Evolutionary conservation across 2,329 filamentous ascomycete genomes (phyloP), one percentile per base, ranked within the genome.

Genomic region (Pseudodiploospora longispora): DNA sequence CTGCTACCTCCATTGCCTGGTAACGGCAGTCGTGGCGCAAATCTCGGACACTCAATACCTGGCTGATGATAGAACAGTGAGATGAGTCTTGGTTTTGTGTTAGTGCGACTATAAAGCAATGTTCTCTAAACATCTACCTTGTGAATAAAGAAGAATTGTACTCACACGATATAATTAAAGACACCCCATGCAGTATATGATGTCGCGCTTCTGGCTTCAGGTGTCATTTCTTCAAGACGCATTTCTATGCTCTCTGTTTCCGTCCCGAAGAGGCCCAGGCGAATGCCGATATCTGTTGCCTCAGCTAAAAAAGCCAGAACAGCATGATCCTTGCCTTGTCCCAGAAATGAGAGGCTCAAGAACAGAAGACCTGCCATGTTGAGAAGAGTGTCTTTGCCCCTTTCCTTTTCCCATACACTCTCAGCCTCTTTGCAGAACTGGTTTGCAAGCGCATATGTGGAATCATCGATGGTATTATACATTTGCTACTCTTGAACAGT

Each of bases 81-180:
- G 37, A 42, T 42, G 4, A 38, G 30, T 6, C 28, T 40, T n/a
- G 4, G 12, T 12, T 9, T 12, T 34, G 12, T 34, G 32, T 34
- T 9, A 34, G 32, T 9, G 19, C 19, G 19, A 19, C 19, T 19
- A 19, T 19, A 19, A 19, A 19, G 19, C 12, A 12, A 34, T 12
- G 32, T 12, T 12, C 32, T 34, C 32, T 9, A 34, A 9, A 9
- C 8, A 12, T 19, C 19, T 19, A 19, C 19, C 19, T 19, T 19
- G 19, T 19, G 19, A 19, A 19, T 19, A 19, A 27, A 6, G 27
- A 29, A 8, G 27, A 27, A 10, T 4, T 36, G 6, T 10, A 47
- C 63, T 55, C 47, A 66, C 66, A 62, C 54, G 43, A 58, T 60
- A 62, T 61, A 68, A 43, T 66, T 67, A 39, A 68, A 68, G 3